These are phyloP conservation scores for Russula virescens DNA, from an alignment of 768 basidiomycete genomes.

Conservation along the genomic window DNA sequence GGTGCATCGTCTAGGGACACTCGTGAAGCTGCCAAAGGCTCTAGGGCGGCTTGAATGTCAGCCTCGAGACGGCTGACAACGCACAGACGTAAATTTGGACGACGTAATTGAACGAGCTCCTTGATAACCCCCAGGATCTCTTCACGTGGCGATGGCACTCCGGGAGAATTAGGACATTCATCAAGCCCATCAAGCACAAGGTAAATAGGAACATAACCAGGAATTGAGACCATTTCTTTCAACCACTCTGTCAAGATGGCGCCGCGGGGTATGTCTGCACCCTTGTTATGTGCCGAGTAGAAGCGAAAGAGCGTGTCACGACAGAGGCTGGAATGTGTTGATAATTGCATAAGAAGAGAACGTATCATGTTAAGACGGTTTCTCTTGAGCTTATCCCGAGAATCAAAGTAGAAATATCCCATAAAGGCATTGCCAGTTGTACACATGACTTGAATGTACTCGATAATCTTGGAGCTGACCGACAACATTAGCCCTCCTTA, in stretches of 20 bases:
- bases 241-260: not conserved
- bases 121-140: not conserved
- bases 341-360: constrained; percentile 4
- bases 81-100: not conserved
- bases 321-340: not conserved
- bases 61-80: not conserved
- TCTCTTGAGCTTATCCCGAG: not conserved
- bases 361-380: not conserved
- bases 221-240: not conserved
- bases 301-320: not conserved
- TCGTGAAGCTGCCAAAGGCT: not conserved
- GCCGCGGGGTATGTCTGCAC: not conserved
- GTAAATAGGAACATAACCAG: not conserved
- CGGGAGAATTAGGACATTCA: not conserved
- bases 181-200: not conserved
- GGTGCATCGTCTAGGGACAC: not conserved
- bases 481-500: not conserved
- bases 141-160: not conserved
- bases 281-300: not conserved
- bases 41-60: not conserved
- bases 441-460: not conserved
- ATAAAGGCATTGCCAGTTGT: not conserved
- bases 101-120: not conserved
- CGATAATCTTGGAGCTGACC: constrained; percentile 1
- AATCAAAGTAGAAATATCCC: constrained; percentile 3